Evolutionary conservation across 495 filamentous ascomycete genomes (phyloP).

Genomic region (Podospora conica): DNA sequence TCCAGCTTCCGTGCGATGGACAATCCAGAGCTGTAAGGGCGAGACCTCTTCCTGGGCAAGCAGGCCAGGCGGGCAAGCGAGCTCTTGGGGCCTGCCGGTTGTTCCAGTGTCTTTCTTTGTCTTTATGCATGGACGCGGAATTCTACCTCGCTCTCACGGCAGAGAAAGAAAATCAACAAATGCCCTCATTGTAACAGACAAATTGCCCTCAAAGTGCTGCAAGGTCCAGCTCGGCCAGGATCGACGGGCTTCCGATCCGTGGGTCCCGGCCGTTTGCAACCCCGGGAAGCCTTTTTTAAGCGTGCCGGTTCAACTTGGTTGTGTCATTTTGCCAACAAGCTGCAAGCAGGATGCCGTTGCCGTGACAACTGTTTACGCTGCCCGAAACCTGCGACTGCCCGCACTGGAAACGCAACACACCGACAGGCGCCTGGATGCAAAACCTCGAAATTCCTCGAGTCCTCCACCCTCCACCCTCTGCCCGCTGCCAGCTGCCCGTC

Average conservation of each 20-base stretch:
- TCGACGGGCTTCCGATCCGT: background rate
- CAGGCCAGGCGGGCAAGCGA: too few relatives aligned
- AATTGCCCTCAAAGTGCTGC: background rate
- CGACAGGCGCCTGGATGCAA: background rate
- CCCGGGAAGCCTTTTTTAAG: constrained; percentile 10
- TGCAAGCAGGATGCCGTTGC: constrained; percentile 22
- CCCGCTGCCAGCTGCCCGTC: constrained; percentile 1
- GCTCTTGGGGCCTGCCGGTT: too few relatives aligned
- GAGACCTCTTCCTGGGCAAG: too few relatives aligned
- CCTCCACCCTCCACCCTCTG: background rate
- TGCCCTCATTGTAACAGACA: background rate
- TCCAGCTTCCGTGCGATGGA: too few relatives aligned
- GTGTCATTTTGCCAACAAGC: constrained; percentile 19
- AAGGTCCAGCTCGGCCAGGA: background rate
- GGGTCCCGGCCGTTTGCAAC: background rate
- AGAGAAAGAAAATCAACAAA: background rate
- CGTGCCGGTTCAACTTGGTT: constrained; percentile 22
- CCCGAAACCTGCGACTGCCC: background rate
- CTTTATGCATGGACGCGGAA: too few relatives aligned
- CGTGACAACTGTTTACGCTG: constrained; percentile 32
- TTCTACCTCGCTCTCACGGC: background rate
- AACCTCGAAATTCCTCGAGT: constrained; percentile 2
- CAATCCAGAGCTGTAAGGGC: too few relatives aligned
- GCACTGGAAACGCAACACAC: background rate
- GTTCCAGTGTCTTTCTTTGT: too few relatives aligned